Evolutionary conservation across 805 yeast species (phyloP), one percentile per base, ranked within the genome.

Genomic region (Barnettozyma botsteinii): DNA sequence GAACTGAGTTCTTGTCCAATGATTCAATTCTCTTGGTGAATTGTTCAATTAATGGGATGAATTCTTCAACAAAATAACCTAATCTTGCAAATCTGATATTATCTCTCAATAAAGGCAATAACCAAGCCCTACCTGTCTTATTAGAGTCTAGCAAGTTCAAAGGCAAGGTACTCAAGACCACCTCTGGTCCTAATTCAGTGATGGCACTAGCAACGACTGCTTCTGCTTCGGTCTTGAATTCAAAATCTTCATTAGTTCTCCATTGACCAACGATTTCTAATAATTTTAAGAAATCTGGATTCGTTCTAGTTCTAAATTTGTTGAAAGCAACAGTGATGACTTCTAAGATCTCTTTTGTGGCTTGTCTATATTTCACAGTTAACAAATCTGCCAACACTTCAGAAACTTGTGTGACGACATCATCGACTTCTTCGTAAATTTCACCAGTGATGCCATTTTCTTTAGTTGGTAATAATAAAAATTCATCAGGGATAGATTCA

Each of bases 101-200:
- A 53, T 89, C 97, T 65, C 97, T 81, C 46, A 93, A 72, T 25
- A 93, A 59, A 10, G 98, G 98, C 48, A 93, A 72, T 52, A 93
- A 57, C 97, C 98, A 93, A 33, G 97, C 97, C 58, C 98, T 77
- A 33, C 97, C 97, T n/a, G 80, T 73, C 31, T 72, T 69, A 24
- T 65, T 62, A 20, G 66, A 51, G 33, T 73, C 72, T 23, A 71
- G 69, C 52, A 93, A 69, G 56, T 91, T 87, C 55, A 93, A 68
- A 7, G 99, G 98, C 25, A 93, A 69, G 5, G 74, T 66, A 33
- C 75, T 62, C 45, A 91, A 65, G 3, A 93, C 93, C 11, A 70
- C 76, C 51, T 84, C 94, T 9, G 98, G 96, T 3, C 98, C 98
- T 59, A 89, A 61, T 5, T 82, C 75, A 2, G 84, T 60, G 41